Percentiles rank a stretch among this genome's conserved stretches.
These are phyloP conservation scores for Vaccinium macrocarpon DNA, from an alignment of 148 eudicot species.

Conservation along the genomic window DNA sequence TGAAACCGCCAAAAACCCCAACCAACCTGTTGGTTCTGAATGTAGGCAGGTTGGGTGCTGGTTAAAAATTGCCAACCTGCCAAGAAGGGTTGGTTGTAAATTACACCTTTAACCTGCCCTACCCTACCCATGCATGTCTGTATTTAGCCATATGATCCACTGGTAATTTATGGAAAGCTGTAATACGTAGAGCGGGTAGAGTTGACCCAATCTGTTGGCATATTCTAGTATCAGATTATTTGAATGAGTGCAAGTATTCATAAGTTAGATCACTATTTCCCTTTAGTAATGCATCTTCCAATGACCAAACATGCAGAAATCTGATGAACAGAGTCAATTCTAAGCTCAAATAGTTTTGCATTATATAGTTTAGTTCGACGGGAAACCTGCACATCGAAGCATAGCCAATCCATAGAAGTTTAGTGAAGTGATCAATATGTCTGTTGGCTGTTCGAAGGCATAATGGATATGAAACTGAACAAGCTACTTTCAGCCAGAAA, in stretches of 20 bases:
- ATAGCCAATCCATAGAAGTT: background rate
- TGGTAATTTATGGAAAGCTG: background rate
- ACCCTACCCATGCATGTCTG: background rate
- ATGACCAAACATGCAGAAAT: background rate
- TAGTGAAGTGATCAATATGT: background rate
- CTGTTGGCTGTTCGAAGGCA: background rate
- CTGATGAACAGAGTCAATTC: background rate
- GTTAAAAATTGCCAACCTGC: background rate
- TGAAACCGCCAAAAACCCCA: background rate
- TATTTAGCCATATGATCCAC: background rate
- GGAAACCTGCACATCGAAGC: background rate
- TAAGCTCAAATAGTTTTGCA: background rate
- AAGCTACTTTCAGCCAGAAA: background rate
- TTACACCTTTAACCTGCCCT: background rate
- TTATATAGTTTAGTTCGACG: background rate
- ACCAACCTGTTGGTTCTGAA: background rate
- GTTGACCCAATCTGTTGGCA: background rate
- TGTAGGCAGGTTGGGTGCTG: background rate
- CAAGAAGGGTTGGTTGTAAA: background rate
- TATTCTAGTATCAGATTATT: background rate
- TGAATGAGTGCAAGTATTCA: background rate
- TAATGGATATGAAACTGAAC: background rate
- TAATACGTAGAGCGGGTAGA: background rate
- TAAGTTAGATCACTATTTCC: background rate
- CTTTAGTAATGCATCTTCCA: background rate